Conservation (phyloP, 352 stramenopile species). For the Bremia lactucae region DNA sequence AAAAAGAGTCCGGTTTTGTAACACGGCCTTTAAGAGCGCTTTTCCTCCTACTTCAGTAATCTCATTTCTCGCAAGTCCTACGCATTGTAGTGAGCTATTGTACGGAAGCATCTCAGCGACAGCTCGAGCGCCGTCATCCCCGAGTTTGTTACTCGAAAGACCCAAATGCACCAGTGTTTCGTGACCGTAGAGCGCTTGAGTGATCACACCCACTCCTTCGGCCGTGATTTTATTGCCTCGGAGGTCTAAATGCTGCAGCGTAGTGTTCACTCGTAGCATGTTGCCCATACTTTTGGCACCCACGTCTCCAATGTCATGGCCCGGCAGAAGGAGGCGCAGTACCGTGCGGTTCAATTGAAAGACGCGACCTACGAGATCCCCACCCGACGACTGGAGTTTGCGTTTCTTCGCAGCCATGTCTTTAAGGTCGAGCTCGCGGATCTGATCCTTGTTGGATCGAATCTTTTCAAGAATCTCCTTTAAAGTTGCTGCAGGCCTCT, state of each 20-base stretch:
- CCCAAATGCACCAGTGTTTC: slow-evolving; percentile 34
- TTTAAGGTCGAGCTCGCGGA: slow-evolving; percentile 44
- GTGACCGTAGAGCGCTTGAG: slow-evolving; percentile 35
- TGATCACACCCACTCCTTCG: slow-evolving; percentile 17
- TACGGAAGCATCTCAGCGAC: slow-evolving; percentile 36
- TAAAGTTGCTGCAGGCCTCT: slow-evolving; percentile 26
- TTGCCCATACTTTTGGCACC: slow-evolving; percentile 37
- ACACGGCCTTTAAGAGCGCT: slow-evolving; percentile 31
- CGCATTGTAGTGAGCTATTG: slow-evolving; percentile 40
- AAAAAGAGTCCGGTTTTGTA: slow-evolving; percentile 35
- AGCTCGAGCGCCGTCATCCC: slow-evolving; percentile 32
- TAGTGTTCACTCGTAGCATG: slow-evolving; percentile 42
- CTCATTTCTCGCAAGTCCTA: slow-evolving; percentile 37
- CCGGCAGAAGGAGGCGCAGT: slow-evolving; percentile 28
- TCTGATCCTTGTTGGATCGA: slow-evolving; percentile 38
- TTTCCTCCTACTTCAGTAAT: slow-evolving; percentile 31
- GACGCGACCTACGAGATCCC: slow-evolving; percentile 35
- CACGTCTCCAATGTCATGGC: slow-evolving; percentile 39
- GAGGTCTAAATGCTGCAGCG: slow-evolving; percentile 36
- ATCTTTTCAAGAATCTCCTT: slow-evolving; percentile 50
- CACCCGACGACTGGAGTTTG: slow-evolving; percentile 27
- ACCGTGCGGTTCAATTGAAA: slow-evolving; percentile 45
- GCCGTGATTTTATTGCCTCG: slow-evolving; percentile 40
- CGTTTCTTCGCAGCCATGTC: slow-evolving; percentile 40
- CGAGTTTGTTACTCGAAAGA: slow-evolving; percentile 34